Base-by-base conservation (phyloP, 371 early-diverging fungal species). In the Syncephalastrum sp. region DNA sequence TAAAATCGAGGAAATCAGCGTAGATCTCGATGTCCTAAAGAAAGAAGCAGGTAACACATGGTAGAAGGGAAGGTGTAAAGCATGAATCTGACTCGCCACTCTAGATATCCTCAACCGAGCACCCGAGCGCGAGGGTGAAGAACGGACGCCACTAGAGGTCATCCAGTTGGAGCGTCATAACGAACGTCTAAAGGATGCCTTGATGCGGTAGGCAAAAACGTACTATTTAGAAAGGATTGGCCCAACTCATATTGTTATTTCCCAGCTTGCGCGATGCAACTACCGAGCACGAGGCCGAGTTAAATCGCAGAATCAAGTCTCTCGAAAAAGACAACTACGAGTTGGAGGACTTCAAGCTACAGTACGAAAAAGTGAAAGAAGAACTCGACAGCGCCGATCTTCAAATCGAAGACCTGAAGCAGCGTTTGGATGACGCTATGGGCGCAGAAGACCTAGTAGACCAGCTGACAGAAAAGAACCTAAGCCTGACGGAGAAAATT, bases 121-220 rank as follows among this genome's bases (percentile, higher is more conserved):
- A 8, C 63, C 69, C 42, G 69, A 67, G 19, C 47, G 57, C 4
- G 70, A 67, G 5, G 69, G 63, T 1, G 68, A 74, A 16, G 70
- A 72, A 56, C 74, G 75, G 50, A 75, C 83, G 3, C 74, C 82
- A 3, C 68, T 85, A 14, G 89, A 89, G 59, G 67, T 81, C 4
- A 64, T 82, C 13, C 87, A 94, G 64, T 69, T 93, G 21, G 83
- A 89, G 64, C 71, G 81, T 52, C 94, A 96, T 61, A 96, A 91
- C 61, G 94, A 92, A 46, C 81, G 95, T 50, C 72, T 95, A 46
- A 89, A 89, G 59, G 93, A 92, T 25, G 97, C 97, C 4, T 80
- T 97, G 14, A 64, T 89, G 50, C 79, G 82, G 79, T 82, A 81
- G 53, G 63, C 44, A 4, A 43, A 27, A 13, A n/a, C n/a, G 7